These are phyloP conservation scores for Diaporthe amygdali DNA, from an alignment of 2,329 filamentous ascomycete species.

Conservation along the genomic window DNA sequence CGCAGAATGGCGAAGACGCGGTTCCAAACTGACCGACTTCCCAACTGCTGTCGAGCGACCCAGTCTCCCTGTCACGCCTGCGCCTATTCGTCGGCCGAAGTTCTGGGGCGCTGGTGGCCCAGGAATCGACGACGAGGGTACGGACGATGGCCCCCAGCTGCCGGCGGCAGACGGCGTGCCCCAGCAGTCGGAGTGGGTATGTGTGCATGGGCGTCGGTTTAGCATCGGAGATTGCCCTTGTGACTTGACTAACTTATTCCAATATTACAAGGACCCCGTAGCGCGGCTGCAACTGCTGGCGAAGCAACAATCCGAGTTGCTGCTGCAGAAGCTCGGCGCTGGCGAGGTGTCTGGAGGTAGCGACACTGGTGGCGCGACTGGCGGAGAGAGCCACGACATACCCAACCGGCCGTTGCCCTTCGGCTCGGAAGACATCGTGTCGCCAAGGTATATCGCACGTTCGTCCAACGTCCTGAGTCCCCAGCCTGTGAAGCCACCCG, in stretches of 20 bases:
- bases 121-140: conserved; percentile 52
- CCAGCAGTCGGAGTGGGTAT: conserved; percentile 91
- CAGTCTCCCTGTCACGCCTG: conserved; percentile 89
- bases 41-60: conserved; percentile 82
- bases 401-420: conserved; percentile 57
- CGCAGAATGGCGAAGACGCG: conserved; percentile 36
- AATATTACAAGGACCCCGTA: conserved; percentile 67
- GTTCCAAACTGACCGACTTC: conserved; percentile 83
- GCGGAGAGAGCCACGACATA: conserved; percentile 38
- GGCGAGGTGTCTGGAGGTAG: conserved; percentile 27
- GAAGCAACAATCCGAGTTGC: conserved; percentile 66
- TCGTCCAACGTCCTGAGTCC: conserved; percentile 44
- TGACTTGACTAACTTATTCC: conserved; percentile 59
- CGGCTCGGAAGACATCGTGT: conserved; percentile 54
- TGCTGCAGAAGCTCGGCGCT: conserved; percentile 58
- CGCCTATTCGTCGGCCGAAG: conserved; percentile 72
- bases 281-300: conserved; percentile 74
- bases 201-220: conserved; percentile 64
- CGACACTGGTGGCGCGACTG: not conserved
- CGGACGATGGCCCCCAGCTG: conserved; percentile 63
- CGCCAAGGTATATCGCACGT: conserved; percentile 50
- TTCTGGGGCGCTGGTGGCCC: conserved; percentile 65
- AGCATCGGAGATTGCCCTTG: conserved; percentile 58
- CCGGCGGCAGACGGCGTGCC: conserved; percentile 84
- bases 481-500: conserved; percentile 37